phyloP scores from a whole-genome alignment of 805 yeast genomes.

The Barnettozyma populi region DNA sequence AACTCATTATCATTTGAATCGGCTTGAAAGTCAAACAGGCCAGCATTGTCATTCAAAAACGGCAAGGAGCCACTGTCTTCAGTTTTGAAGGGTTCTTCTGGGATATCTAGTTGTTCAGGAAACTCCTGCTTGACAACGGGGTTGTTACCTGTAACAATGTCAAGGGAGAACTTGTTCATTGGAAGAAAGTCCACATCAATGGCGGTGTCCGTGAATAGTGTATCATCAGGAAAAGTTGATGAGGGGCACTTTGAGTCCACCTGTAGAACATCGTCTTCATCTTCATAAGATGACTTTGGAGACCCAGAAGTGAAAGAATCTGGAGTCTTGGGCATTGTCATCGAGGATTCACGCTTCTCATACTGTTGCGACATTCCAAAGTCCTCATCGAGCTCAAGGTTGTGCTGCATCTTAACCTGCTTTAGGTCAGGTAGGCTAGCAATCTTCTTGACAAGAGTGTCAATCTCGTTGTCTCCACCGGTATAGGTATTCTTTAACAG shows the following conservation, averaged over 20 bases:
- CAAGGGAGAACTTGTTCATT: slow-evolving; percentile 21
- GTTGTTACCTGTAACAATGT: slow-evolving; percentile 16
- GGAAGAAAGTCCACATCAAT: slow-evolving; percentile 15
- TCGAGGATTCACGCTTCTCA: background rate
- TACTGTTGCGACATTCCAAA: background rate
- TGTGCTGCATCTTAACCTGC: slow-evolving; percentile 18
- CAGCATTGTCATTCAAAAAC: slow-evolving; percentile 11
- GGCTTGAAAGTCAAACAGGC: slow-evolving; percentile 18
- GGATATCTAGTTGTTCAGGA: slow-evolving; percentile 3
- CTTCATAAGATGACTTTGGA: slow-evolving; percentile 12
- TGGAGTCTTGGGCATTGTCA: slow-evolving; percentile 24
- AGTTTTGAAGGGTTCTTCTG: slow-evolving; percentile 12
- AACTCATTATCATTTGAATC: slow-evolving; percentile 26
- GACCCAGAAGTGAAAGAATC: slow-evolving; percentile 19
- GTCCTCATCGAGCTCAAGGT: slow-evolving; percentile 13
- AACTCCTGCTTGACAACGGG: slow-evolving; percentile 15
- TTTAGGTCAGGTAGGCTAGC: slow-evolving; percentile 20
- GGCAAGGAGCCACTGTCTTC: slow-evolving; percentile 5
- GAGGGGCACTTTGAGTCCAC: slow-evolving; percentile 11
- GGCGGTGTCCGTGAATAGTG: slow-evolving; percentile 7
- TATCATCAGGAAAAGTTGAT: slow-evolving; percentile 10
- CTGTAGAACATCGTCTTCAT: slow-evolving; percentile 14
- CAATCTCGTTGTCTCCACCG: slow-evolving; percentile 18
- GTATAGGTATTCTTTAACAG: slow-evolving; percentile 13
- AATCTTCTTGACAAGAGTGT: slow-evolving; percentile 12